phyloP scores from a whole-genome alignment of 1,284 basidiomycete species.

The Ganoderma meredithae region DNA sequence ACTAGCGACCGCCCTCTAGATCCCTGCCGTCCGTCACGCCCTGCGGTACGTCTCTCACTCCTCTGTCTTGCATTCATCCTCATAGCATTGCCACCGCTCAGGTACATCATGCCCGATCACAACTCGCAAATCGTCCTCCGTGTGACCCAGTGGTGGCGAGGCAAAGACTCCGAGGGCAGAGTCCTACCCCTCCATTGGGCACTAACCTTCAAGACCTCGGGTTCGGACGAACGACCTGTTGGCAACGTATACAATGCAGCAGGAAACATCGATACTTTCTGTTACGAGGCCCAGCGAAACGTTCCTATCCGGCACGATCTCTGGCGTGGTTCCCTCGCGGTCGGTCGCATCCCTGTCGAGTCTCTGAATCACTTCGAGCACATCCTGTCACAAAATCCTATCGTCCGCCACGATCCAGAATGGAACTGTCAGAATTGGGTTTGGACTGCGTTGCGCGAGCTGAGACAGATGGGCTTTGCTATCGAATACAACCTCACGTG shows the following conservation, averaged over 20 bases:
- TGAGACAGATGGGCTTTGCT: slow-evolving; percentile 27
- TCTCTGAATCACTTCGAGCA: slow-evolving; percentile 27
- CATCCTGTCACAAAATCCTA: slow-evolving; percentile 30
- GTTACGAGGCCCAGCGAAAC: slow-evolving; percentile 26
- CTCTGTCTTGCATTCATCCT: not conserved
- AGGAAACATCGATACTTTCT: slow-evolving; percentile 36
- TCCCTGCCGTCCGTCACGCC: not conserved
- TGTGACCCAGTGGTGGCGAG: slow-evolving; percentile 36
- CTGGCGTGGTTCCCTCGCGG: slow-evolving; percentile 33
- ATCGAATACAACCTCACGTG: slow-evolving; percentile 27
- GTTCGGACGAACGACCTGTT: slow-evolving; percentile 25
- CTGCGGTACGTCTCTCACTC: slow-evolving; percentile 16
- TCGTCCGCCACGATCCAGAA: slow-evolving; percentile 28
- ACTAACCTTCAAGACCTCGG: slow-evolving; percentile 31
- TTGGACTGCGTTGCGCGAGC: slow-evolving; percentile 30
- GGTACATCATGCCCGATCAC: slow-evolving; percentile 24
- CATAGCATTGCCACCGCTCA: slow-evolving; percentile 15
- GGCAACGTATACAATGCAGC: slow-evolving; percentile 35
- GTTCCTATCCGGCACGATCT: slow-evolving; percentile 30
- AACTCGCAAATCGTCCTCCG: slow-evolving; percentile 27
- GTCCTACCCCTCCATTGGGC: slow-evolving; percentile 35
- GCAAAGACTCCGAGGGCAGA: slow-evolving; percentile 30
- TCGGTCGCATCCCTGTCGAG: slow-evolving; percentile 30
- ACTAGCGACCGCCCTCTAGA: slow-evolving; percentile 7
- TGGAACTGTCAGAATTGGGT: slow-evolving; percentile 39